Base-by-base conservation (phyloP, 2,329 filamentous ascomycete species). In the Pestalotiopsis fici region DNA sequence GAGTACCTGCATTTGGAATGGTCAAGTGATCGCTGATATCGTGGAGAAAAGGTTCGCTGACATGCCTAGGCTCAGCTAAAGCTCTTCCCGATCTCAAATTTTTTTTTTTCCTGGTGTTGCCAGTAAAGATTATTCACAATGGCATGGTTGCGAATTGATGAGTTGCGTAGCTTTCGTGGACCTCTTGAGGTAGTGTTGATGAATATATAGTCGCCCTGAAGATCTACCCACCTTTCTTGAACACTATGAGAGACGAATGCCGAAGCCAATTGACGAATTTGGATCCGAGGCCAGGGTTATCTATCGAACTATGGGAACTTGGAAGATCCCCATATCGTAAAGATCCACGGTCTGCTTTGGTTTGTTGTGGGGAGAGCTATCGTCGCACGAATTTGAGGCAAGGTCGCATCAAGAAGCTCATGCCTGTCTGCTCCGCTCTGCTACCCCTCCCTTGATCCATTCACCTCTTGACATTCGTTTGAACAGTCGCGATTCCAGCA, bases 1-100 rank as follows among this genome's bases (percentile, higher is more conserved):
- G 64, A 73, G 71, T 71, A 71, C 71, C 69, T 73, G 71, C 66
- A 66, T 71, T 68, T 69, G 65, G 67, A 73, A 73, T 66, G 66
- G 71, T 70, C 62, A 68, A 68, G 39, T 68, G 67, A 63, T 70
- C 66, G 71, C 70, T 71, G 72, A 72, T 71, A 70, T 65, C 65
- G 60, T 56, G 50, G 54, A 31, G 50, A 55, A 15, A 64, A 65
- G 62, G 43, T 64, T 54, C 23, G 35, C 43, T 63, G 60, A 63
- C 57, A 60, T 60, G 28, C 31, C 21, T 21, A 28, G 18, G 43
- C 31, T 23, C 28, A 39, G 57, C 57, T 60, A 21, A n/a, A 21
- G 57, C 27, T 27, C 27, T 35, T 35, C 11, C 31, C 31, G n/a
- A 23, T 15, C 25, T 56, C 12, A 23, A 21, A 6, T 57, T 27